Evolutionary conservation across 2,329 filamentous ascomycete genomes (phyloP), one percentile per base, ranked within the genome.

Genomic region (Fonsecaea nubica): DNA sequence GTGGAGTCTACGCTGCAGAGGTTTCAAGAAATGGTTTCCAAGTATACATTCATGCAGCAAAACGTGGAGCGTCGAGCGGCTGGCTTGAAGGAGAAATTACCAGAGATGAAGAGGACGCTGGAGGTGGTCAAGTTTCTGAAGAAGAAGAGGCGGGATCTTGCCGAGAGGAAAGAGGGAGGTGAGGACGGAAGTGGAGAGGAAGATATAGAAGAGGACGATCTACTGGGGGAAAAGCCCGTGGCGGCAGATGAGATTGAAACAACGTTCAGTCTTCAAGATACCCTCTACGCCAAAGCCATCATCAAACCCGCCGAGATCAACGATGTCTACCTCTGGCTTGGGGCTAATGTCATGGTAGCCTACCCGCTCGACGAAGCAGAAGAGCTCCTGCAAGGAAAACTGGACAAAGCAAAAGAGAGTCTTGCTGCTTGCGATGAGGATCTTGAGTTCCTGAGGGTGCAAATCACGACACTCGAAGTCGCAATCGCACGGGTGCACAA

Each of bases 21-120:
- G 18, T 82, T 83, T 75, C 80, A 82, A 72, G 81, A 83, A 71
- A 80, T 80, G 75, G 76, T 78, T 77, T 96, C 93, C 74, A 99
- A 99, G 85, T 99, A 99, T 83, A 95, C 98, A 79, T 99, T 98
- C 82, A 99, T 99, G 95, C 93, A 98, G 81, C 84, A 90, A 77
- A 98, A 97, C 79, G 91, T 95, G 66, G 90, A 96, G 78, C 87
- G 92, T 70, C 87, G 95, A 56, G 90, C 91, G 61, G 84, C 86
- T 3, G 93, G 93, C 1, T 82, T 99, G 63, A 91, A 90, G 75
- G 93, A 97, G 76, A 99, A 98, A 83, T 93, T 99, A 72, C 95
- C 95, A 0, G 95, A 99, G 77, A 98, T 99, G 71, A 89, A 92
- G 75, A 97, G 97, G 84, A 98, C 95, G 0, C 81, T 98, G 66